Evolutionary conservation across 805 yeast genomes (phyloP), one percentile per base, ranked within the genome.

Genomic region (Cyberlindnera bimundalis): DNA sequence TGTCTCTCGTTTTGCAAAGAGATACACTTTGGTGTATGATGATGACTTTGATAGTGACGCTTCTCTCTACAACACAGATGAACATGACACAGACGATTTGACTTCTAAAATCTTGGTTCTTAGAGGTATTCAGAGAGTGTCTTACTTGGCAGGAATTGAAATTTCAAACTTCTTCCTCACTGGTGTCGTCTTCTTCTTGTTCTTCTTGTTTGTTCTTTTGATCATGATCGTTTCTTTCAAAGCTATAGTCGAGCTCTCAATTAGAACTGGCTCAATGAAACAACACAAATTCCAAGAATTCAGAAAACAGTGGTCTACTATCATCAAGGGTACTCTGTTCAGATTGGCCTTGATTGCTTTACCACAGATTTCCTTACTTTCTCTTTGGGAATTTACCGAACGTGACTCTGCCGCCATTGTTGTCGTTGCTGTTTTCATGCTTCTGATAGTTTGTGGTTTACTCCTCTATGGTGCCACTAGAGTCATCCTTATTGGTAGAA

Each of bases 61-160:
- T 2, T 47, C 61, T 4, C 54, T 83, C 29, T 85, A 84, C 61
- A 78, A 88, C n/a, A 76, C 82, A 8, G 68, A 82, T 61, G 96
- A 91, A 61, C 76, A 76, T 47, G 76, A 76, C 45, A 60, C 74
- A 3, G 67, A 73, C 29, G 63, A 73, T 29, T 62, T 83, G 35
- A 65, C 82, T 2, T 67, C 83, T 6, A 84, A 82, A 55, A 87
- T 88, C 31, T 70, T 93, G 54, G 81, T 91, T 28, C 67, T 93
- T 39, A 78, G 96, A 59, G 99, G 99, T 51, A 82, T 93, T 46
- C 87, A 88, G 62, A 81, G 99, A 66, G 96, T 91, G 6, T 81
- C 96, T 0, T 93, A 70, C 60, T 65, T 82, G 52, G 86, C 96
- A 10, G 76, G 76, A 16, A 90, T 93, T 51, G 99, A 93, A 65